phyloP scores from a whole-genome alignment of 2,329 filamentous ascomycete genomes.

The Ophiostoma himal-ulmi region DNA sequence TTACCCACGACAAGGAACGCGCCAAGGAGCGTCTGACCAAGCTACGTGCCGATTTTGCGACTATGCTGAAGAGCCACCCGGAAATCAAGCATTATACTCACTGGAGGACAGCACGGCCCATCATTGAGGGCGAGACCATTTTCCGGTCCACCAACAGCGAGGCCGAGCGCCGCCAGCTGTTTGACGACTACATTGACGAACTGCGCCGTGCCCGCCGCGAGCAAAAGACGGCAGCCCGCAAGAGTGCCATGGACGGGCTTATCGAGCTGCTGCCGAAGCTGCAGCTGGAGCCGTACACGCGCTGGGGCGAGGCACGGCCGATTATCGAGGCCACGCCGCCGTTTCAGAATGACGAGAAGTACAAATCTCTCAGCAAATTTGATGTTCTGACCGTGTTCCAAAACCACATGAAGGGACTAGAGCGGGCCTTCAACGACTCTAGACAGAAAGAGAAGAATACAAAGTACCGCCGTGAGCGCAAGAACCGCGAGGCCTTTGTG shows the following conservation, averaged over 20 bases:
- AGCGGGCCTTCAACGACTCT: conserved; percentile 84
- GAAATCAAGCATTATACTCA: conserved; percentile 96
- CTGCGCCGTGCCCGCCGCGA: conserved; percentile 77
- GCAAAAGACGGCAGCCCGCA: conserved; percentile 64
- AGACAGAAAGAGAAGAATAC: conserved; percentile 80
- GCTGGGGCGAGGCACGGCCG: conserved; percentile 85
- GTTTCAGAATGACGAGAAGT: conserved; percentile 66
- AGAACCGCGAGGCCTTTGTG: conserved; percentile 75
- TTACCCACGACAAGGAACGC: conserved; percentile 87
- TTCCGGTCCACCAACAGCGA: conserved; percentile 89
- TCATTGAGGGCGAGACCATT: conserved; percentile 91
- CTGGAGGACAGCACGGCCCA: conserved; percentile 92
- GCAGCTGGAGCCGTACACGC: conserved; percentile 84
- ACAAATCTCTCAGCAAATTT: conserved; percentile 76
- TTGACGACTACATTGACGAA: conserved; percentile 85
- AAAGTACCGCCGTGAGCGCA: conserved; percentile 75
- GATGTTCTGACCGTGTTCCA: conserved; percentile 92
- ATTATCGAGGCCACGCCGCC: conserved; percentile 71
- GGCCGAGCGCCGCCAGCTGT: conserved; percentile 78
- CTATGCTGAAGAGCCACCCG: conserved; percentile 91
- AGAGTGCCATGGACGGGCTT: conserved; percentile 78
- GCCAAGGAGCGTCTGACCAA: conserved; percentile 90
- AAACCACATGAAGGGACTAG: conserved; percentile 86
- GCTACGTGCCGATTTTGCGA: conserved; percentile 86
- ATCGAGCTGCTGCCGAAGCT: conserved; percentile 71